Conservation (phyloP, 371 early-diverging fungal species). For the Polyrhizophydium stewartii region DNA sequence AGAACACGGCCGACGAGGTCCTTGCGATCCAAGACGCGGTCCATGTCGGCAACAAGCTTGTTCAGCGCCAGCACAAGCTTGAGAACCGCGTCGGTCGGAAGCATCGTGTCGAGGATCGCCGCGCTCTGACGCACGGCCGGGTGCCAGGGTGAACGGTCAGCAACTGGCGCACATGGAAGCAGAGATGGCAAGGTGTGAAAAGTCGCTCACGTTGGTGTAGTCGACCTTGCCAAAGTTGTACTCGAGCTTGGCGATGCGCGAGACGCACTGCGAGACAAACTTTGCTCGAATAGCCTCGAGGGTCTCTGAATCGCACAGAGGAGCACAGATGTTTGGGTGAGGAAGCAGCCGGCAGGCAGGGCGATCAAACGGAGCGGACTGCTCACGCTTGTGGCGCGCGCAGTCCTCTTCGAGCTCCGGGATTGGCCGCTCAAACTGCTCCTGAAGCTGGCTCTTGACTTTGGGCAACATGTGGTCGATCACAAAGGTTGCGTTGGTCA, state of each 20-base stretch:
- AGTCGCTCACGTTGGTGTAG: constrained; percentile 35
- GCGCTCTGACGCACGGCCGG: neutral
- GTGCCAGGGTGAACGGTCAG: neutral
- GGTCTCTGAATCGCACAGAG: constrained; percentile 13
- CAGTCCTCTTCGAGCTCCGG: constrained; percentile 40
- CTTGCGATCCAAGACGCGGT: neutral
- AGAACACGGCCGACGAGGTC: neutral
- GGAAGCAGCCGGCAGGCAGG: no score
- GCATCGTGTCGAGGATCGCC: neutral
- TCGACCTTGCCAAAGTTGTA: constrained; percentile 31
- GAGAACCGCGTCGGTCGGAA: neutral
- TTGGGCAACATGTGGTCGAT: constrained; percentile 33
- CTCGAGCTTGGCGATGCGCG: constrained; percentile 14
- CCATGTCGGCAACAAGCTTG: neutral
- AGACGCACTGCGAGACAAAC: constrained; percentile 11
- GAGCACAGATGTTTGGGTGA: no score
- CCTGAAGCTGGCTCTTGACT: constrained; percentile 30
- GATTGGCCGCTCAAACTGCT: constrained; percentile 42
- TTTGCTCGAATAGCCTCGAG: constrained; percentile 6
- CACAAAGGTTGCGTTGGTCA: constrained; percentile 47
- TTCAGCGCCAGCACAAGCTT: neutral
- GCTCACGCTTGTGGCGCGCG: constrained; percentile 33
- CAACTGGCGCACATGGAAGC: neutral
- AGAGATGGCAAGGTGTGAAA: neutral
- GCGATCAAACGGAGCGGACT: no score